Conservation (phyloP, 257 asterid species). For the Primulina eburnea region DNA sequence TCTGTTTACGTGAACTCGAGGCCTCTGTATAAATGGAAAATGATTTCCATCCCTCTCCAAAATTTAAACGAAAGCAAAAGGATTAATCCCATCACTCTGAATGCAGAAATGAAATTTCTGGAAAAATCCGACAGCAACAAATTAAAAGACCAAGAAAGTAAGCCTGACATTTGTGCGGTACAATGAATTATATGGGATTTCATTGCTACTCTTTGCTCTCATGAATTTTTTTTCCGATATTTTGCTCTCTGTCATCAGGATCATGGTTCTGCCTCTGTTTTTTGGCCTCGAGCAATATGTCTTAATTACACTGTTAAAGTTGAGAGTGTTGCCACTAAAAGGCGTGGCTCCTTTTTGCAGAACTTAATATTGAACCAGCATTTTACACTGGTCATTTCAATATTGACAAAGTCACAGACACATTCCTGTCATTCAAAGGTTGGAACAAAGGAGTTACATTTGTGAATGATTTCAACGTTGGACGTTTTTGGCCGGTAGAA, state of each 20-base stretch:
- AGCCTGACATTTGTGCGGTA: constrained; percentile 25
- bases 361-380: constrained; percentile 53
- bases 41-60: constrained; percentile 63
- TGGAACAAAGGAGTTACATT: constrained; percentile 92
- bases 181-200: neutral
- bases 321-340: neutral
- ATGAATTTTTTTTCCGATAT: neutral
- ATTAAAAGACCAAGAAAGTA: constrained; percentile 35
- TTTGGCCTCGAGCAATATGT: neutral
- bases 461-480: constrained; percentile 65
- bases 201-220: too few relatives aligned
- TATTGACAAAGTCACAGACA: constrained; percentile 56
- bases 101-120: constrained; percentile 21
- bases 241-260: neutral
- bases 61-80: constrained; percentile 48
- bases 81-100: constrained; percentile 37
- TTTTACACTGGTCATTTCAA: constrained; percentile 61
- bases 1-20: constrained; percentile 60
- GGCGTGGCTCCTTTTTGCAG: constrained; percentile 33
- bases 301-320: neutral
- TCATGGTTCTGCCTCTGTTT: neutral
- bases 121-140: constrained; percentile 29
- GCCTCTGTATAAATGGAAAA: constrained; percentile 71
- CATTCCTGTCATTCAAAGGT: constrained; percentile 73
- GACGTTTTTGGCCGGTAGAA: constrained; percentile 93